Evolutionary conservation across 495 filamentous ascomycete species (phyloP), one percentile per base, ranked within the genome.

Genomic region (Annulohypoxylon moriforme): DNA sequence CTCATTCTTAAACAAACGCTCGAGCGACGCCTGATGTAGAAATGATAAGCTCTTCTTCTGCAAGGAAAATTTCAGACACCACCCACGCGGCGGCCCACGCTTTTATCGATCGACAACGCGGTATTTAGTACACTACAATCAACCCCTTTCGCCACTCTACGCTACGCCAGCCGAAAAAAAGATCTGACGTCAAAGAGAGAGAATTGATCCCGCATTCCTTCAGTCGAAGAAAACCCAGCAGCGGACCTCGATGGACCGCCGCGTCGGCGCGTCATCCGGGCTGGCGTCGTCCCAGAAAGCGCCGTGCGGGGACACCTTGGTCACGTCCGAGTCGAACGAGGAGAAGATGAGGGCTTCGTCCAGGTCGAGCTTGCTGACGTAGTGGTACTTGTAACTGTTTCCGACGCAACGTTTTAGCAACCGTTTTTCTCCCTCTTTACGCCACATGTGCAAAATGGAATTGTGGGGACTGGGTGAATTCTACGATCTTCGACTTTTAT

Each of bases 331-430:
- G 49, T 76, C 74, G 66, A 76, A 76, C 31, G 74, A 76, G 22
- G 74, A 76, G 72, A 76, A 76, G 38, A 76, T 69, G 27, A 74
- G 62, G 6, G 72, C 72, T 57, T 76, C 74, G 38, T 76, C 66
- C 40, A 72, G 67, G 60, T 82, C 80, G 34, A 82, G 76, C 47
- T 74, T 78, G 63, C 78, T 80, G 25, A 70, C 76, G 71, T 82
- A 82, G 73, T 81, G 80, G 53, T 77, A 78, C 69, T 75, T 79
- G 71, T 76, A 76, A 24, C 74, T 76, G 55, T 6, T 58, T n/a
- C 9, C 60, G 6, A 47, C 20, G 11, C n/a, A n/a, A 50, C 27
- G 59, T 38, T 46, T 67, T 64, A 71, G 58, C 40, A 31, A 34
- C 20, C 8, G 8, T 58, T 40, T 40, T 14, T 40, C 24, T 40